Conservation (phyloP, 139 green algal species). For the Closterium sp. region DNA sequence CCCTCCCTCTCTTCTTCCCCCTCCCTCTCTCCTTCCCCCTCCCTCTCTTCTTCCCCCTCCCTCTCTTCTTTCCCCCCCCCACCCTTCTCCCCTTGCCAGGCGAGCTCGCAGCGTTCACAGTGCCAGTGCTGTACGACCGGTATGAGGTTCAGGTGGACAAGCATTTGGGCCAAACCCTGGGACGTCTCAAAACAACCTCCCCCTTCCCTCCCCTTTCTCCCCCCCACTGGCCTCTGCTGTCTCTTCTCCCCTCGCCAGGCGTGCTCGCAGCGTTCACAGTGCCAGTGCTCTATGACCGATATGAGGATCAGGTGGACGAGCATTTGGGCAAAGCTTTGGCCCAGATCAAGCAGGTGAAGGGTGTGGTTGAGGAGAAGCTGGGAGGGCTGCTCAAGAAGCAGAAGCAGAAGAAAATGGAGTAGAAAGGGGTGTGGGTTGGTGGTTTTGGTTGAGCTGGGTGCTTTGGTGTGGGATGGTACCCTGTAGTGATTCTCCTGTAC, state of each 20-base stretch:
- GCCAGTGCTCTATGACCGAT: constrained; percentile 39
- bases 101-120: constrained; percentile 21
- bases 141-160: constrained; percentile 31
- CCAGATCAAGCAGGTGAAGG: constrained; percentile 13
- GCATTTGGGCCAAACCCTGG: constrained; percentile 2
- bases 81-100: constrained; percentile 23
- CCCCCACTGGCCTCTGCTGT: no score
- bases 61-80: not conserved
- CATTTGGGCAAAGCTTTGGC: constrained; percentile 13
- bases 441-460: no score
- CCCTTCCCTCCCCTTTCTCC: no score
- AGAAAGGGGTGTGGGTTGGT: not conserved
- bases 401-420: not conserved
- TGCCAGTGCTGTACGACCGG: constrained; percentile 41
- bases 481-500: not conserved
- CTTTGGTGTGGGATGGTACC: not conserved
- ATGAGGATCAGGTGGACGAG: constrained; percentile 32
- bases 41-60: not conserved
- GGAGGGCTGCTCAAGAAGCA: constrained; percentile 21
- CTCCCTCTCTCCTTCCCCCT: no score
- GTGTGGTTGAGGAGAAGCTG: constrained; percentile 12
- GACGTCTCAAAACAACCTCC: no score
- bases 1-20: no score
- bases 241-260: constrained; percentile 19
- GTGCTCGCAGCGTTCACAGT: constrained; percentile 27